Evolutionary conservation across 768 basidiomycete genomes (phyloP).

Genomic region (Boletus barrowsii): DNA sequence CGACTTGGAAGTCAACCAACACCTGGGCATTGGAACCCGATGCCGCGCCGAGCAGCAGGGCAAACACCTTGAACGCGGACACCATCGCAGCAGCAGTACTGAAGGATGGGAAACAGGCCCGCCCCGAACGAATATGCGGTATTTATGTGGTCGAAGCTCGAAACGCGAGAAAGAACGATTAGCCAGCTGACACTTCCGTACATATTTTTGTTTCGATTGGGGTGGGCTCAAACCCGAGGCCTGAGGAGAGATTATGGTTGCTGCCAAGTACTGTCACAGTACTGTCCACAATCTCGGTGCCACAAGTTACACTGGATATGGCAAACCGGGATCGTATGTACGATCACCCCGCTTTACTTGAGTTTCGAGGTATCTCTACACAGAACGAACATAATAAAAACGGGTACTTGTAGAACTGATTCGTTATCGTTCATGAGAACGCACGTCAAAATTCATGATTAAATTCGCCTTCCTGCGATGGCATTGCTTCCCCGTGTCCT

Average conservation of each 20-base stretch:
- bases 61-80: slow-evolving; percentile 8
- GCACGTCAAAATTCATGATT: slow-evolving; percentile 57
- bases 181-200: no score
- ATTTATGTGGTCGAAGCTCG: neutral
- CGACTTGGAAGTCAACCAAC: slow-evolving; percentile 66
- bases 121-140: neutral
- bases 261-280: no score
- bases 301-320: no score
- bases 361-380: neutral
- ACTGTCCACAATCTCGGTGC: no score
- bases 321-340: neutral
- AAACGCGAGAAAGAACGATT: neutral
- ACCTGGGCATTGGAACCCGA: slow-evolving; percentile 22
- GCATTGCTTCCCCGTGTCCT: slow-evolving; percentile 14
- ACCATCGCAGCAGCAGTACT: slow-evolving; percentile 18
- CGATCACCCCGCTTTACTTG: no score
- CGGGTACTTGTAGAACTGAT: slow-evolving; percentile 10
- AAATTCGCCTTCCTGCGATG: slow-evolving; percentile 51
- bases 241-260: no score
- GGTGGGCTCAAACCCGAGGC: no score
- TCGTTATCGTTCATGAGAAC: neutral
- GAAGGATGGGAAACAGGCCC: slow-evolving; percentile 1
- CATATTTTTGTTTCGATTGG: slow-evolving; percentile 1
- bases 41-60: slow-evolving; percentile 9
- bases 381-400: neutral